Conservation (phyloP, 2,329 filamentous ascomycete species). For the Penicillium glabrum region DNA sequence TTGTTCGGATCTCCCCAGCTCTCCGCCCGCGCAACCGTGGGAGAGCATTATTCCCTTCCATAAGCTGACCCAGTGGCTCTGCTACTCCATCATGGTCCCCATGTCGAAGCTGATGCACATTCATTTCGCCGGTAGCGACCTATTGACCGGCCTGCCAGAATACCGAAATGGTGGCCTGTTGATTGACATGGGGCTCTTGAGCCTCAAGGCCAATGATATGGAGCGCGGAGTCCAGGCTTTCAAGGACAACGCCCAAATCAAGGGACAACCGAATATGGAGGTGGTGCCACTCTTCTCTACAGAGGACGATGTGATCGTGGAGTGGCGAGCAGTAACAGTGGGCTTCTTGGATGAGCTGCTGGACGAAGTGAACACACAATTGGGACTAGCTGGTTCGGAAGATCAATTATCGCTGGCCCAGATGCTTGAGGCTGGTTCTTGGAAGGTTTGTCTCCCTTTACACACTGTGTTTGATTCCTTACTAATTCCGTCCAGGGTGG, state of each 20-base stretch:
- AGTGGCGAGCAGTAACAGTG: constrained; percentile 75
- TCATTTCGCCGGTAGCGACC: constrained; percentile 75
- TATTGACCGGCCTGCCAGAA: constrained; percentile 84
- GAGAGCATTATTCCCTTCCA: constrained; percentile 88
- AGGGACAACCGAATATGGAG: constrained; percentile 69
- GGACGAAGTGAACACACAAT: constrained; percentile 64
- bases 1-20: constrained; percentile 74
- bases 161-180: constrained; percentile 91
- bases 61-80: constrained; percentile 92
- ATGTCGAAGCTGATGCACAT: constrained; percentile 80
- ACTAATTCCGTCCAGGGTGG: constrained; percentile 63
- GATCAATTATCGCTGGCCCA: constrained; percentile 77
- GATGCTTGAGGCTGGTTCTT: constrained; percentile 91
- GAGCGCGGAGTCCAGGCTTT: constrained; percentile 71
- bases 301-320: constrained; percentile 75
- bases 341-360: constrained; percentile 72
- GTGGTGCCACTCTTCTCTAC: constrained; percentile 72
- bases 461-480: constrained; percentile 2
- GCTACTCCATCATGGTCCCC: constrained; percentile 89
- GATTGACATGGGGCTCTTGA: constrained; percentile 78
- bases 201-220: constrained; percentile 67
- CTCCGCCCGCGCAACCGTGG: constrained; percentile 67
- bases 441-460: constrained; percentile 71
- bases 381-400: constrained; percentile 65
- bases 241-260: constrained; percentile 68